These are phyloP conservation scores for Dentipellis sp. DNA, from an alignment of 768 basidiomycete genomes.

Conservation along the genomic window DNA sequence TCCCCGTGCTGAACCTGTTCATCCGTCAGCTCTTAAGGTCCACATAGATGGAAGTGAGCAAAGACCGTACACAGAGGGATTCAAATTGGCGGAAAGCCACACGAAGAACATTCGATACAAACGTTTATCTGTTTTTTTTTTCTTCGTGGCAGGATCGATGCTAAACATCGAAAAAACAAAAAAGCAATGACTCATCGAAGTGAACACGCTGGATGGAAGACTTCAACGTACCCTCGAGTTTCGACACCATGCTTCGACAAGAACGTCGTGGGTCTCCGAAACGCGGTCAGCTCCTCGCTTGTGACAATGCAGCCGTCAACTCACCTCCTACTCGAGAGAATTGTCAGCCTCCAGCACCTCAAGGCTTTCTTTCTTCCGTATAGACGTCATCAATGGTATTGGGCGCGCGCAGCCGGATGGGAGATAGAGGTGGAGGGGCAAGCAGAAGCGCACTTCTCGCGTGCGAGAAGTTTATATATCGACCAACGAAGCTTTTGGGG, in stretches of 20 bases:
- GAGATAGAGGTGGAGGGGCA: too few relatives aligned
- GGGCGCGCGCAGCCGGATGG: neutral
- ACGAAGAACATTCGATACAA: constrained; percentile 61
- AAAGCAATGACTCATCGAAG: constrained; percentile 16
- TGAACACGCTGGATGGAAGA: neutral
- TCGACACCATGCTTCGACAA: constrained; percentile 29
- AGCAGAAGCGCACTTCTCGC: neutral
- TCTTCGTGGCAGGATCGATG: constrained; percentile 42
- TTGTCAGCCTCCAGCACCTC: neutral
- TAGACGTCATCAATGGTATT: too few relatives aligned
- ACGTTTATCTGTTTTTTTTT: constrained; percentile 45
- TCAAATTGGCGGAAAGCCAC: constrained; percentile 66
- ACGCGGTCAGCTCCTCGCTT: neutral
- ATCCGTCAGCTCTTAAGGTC: neutral
- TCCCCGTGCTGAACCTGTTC: constrained; percentile 37
- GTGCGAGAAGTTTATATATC: too few relatives aligned
- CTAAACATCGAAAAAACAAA: constrained; percentile 19
- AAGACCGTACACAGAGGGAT: constrained; percentile 44
- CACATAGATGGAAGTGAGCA: constrained; percentile 12
- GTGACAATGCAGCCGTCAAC: neutral
- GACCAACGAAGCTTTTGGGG: too few relatives aligned
- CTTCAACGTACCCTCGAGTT: constrained; percentile 28
- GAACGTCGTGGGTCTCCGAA: constrained; percentile 18
- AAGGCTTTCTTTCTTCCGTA: neutral
- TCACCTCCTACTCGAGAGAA: neutral